Percentiles rank a stretch among this genome's conserved stretches.
Evolutionary conservation across 352 stramenopile species (phyloP).

Genomic region (Globisporangium radiosum): DNA sequence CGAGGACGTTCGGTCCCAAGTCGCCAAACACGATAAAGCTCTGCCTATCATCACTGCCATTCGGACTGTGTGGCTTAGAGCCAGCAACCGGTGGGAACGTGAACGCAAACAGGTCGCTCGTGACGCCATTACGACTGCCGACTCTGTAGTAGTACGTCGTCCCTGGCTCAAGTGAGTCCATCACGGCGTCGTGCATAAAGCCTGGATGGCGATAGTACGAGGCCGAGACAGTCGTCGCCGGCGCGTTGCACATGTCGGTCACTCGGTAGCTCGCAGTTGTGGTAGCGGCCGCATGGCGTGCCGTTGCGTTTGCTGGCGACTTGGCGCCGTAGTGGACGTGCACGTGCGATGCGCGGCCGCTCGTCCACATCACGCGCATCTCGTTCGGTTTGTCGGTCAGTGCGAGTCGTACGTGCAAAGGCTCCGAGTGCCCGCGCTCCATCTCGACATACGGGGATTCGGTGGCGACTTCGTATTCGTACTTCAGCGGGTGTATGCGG

Average conservation of each 20-base stretch:
- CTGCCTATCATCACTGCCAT: slow-evolving; percentile 4
- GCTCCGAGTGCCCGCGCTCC: slow-evolving; percentile 31
- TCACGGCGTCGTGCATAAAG: slow-evolving; percentile 24
- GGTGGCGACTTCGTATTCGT: slow-evolving; percentile 10
- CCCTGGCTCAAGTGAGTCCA: slow-evolving; percentile 16
- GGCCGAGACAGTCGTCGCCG: slow-evolving; percentile 12
- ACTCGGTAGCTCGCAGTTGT: too few relatives aligned
- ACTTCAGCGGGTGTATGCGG: neutral
- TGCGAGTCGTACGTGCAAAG: slow-evolving; percentile 15
- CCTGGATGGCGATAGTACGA: slow-evolving; percentile 30
- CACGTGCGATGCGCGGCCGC: slow-evolving; percentile 21
- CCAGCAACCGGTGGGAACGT: slow-evolving; percentile 12
- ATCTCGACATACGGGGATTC: slow-evolving; percentile 22
- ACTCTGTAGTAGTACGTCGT: slow-evolving; percentile 28
- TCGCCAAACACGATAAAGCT: slow-evolving; percentile 30
- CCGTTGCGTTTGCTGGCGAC: slow-evolving; percentile 1
- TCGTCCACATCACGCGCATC: slow-evolving; percentile 61
- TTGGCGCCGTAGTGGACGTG: slow-evolving; percentile 30
- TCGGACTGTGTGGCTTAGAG: too few relatives aligned
- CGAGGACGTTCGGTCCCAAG: slow-evolving; percentile 16
- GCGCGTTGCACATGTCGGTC: slow-evolving; percentile 22
- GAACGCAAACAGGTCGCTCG: slow-evolving; percentile 20
- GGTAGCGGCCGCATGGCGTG: neutral
- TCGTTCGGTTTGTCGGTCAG: slow-evolving; percentile 15
- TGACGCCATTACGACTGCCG: slow-evolving; percentile 25